Percentiles rank a stretch among this genome's conserved stretches.
These are phyloP conservation scores for Astrothelium subdiscretum DNA, from an alignment of 495 filamentous ascomycete species.

Conservation along the genomic window DNA sequence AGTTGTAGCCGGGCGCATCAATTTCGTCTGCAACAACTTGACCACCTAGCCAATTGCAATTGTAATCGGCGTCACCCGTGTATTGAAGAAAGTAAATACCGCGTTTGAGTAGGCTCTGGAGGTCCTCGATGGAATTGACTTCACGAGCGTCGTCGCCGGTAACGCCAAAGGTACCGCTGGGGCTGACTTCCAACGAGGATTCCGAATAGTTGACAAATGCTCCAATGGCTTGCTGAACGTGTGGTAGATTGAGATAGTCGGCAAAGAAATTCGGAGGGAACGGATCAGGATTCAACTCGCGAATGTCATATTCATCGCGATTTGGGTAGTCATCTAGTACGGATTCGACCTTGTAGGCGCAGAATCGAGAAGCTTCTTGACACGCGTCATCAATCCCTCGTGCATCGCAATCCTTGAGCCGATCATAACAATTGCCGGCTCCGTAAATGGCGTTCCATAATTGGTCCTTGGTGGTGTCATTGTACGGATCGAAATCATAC, in stretches of 20 bases:
- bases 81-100: constrained; percentile 45
- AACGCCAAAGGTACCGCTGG: constrained; percentile 32
- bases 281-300: constrained; percentile 44
- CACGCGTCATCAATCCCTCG: constrained; percentile 38
- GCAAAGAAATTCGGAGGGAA: constrained; percentile 49
- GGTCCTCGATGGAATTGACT: constrained; percentile 37
- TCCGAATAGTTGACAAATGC: constrained; percentile 46
- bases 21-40: constrained; percentile 39
- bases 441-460: constrained; percentile 54
- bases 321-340: constrained; percentile 40
- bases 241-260: constrained; percentile 46
- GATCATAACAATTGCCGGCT: constrained; percentile 50
- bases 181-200: constrained; percentile 33
- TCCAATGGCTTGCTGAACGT: constrained; percentile 47
- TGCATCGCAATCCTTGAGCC: constrained; percentile 39
- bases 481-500: constrained; percentile 38
- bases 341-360: constrained; percentile 40
- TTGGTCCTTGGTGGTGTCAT: constrained; percentile 20
- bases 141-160: constrained; percentile 49
- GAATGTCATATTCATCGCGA: constrained; percentile 51
- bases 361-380: constrained; percentile 40
- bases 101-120: constrained; percentile 38
- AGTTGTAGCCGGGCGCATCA: constrained; percentile 33
- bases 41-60: constrained; percentile 48
- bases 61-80: constrained; percentile 52